Conservation (phyloP, 805 yeast genomes). For the Saturnispora ahearnii region DNA sequence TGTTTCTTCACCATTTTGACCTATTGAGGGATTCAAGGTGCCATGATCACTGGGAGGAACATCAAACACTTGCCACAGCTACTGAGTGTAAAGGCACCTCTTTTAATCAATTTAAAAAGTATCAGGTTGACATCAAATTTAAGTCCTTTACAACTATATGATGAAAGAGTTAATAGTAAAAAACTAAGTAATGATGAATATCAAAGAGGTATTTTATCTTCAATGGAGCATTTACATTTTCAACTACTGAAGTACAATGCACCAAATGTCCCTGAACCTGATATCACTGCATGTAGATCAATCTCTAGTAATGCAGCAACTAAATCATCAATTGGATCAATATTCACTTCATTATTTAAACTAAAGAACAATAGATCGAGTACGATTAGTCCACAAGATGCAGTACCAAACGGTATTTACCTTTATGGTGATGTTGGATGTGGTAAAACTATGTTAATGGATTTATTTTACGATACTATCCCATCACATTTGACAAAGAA, state of each 20-base stretch:
- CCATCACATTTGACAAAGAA: constrained; percentile 70
- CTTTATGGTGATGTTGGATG: constrained; percentile 97
- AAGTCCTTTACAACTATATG: constrained; percentile 26
- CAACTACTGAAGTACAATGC: constrained; percentile 51
- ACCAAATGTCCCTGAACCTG: constrained; percentile 47
- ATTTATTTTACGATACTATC: constrained; percentile 76
- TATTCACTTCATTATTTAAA: constrained; percentile 26
- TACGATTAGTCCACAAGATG: neutral
- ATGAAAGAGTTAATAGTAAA: constrained; percentile 28
- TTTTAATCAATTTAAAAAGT: neutral
- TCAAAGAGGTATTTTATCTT: constrained; percentile 65
- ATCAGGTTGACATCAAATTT: constrained; percentile 3
- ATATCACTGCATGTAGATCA: constrained; percentile 23
- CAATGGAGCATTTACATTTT: constrained; percentile 50
- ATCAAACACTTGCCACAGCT: neutral
- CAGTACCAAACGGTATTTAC: constrained; percentile 70
- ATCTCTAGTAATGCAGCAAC: neutral
- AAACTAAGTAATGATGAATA: constrained; percentile 62
- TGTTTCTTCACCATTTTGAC: neutral
- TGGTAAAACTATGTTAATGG: constrained; percentile 98
- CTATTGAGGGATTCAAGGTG: neutral
- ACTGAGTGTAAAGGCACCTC: neutral
- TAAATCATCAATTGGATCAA: constrained; percentile 30
- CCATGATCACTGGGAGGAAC: neutral
- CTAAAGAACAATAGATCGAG: neutral